A percentile compares a stretch with the other conserved stretches of the same genome.
Conservation (phyloP, 2,329 filamentous ascomycete genomes). For the Orbilia javanica region DNA sequence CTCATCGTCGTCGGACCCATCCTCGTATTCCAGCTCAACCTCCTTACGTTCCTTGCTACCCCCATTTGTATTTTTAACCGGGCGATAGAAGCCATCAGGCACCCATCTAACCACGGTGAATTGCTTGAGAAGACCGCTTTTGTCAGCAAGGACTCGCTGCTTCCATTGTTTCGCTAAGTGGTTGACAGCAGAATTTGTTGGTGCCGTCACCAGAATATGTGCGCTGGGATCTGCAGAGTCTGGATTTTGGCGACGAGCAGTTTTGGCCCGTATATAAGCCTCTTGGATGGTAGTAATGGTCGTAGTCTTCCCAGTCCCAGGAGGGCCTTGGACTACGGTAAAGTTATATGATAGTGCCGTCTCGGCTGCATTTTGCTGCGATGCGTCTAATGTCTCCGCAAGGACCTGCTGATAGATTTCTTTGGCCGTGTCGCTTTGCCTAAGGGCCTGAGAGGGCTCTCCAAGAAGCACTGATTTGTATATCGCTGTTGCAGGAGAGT, state of each 20-base stretch:
- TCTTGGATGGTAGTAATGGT: neutral
- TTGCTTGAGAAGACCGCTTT: neutral
- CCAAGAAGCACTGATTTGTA: neutral
- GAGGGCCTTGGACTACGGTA: conserved; percentile 4
- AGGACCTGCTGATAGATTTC: no score
- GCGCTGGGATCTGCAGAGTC: neutral
- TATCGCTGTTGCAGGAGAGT: neutral
- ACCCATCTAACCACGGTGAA: neutral
- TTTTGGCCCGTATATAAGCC: neutral
- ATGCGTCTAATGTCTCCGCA: neutral
- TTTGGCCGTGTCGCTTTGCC: no score
- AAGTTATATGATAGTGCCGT: neutral
- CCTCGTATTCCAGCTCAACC: neutral
- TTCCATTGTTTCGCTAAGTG: neutral
- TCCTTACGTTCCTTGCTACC: neutral
- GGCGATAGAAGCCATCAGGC: neutral
- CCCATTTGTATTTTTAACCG: neutral
- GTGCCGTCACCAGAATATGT: neutral
- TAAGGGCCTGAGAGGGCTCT: no score
- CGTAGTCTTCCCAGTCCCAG: neutral
- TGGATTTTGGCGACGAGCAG: neutral
- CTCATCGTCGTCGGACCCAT: neutral
- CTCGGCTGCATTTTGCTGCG: neutral
- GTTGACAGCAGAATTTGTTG: neutral
- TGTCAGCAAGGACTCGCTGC: neutral